Evolutionary conservation across 208 protist genomes (phyloP).

Genomic region (Trypanosoma vivax): DNA sequence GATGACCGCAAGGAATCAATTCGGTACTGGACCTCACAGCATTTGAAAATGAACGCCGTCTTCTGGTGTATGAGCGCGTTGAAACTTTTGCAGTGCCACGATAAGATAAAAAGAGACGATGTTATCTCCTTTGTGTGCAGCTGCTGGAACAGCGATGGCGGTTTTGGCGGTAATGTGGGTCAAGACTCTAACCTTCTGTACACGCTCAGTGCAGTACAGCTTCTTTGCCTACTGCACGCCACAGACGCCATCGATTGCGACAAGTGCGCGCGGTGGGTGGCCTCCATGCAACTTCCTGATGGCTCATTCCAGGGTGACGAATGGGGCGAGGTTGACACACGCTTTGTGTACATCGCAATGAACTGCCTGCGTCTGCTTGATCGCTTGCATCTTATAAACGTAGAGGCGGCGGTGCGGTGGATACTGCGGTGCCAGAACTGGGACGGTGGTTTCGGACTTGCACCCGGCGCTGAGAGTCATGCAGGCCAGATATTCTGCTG

Average conservation of each 20-base stretch:
- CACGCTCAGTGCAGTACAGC: conserved; percentile 96
- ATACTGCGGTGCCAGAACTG: conserved; percentile 96
- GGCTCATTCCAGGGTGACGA: conserved; percentile 98
- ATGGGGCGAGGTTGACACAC: conserved; percentile 98
- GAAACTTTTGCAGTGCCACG: conserved; percentile 48
- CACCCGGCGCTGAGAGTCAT: conserved; percentile 95
- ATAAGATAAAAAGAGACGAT: conserved; percentile 79
- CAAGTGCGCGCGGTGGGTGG: conserved; percentile 64
- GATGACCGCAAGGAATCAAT: conserved; percentile 74
- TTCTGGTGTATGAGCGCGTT: conserved; percentile 96
- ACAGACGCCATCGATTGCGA: conserved; percentile 63
- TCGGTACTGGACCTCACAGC: conserved; percentile 92
- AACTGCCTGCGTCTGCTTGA: conserved; percentile 92
- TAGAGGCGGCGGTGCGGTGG: conserved; percentile 86
- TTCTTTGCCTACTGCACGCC: conserved; percentile 82
- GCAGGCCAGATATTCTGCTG: conserved; percentile 98
- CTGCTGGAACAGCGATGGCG: conserved; percentile 93
- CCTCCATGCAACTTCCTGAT: conserved; percentile 92
- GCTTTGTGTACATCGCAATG: conserved; percentile 97
- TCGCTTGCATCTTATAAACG: conserved; percentile 65
- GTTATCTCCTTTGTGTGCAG: conserved; percentile 90
- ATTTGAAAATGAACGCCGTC: conserved; percentile 95
- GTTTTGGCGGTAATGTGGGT: conserved; percentile 95
- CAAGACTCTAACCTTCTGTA: conserved; percentile 98
- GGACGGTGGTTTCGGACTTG: conserved; percentile 97